Evolutionary conservation across 768 basidiomycete genomes (phyloP), one percentile per base, ranked within the genome.

Genomic region (Psilocybe tampanensis): DNA sequence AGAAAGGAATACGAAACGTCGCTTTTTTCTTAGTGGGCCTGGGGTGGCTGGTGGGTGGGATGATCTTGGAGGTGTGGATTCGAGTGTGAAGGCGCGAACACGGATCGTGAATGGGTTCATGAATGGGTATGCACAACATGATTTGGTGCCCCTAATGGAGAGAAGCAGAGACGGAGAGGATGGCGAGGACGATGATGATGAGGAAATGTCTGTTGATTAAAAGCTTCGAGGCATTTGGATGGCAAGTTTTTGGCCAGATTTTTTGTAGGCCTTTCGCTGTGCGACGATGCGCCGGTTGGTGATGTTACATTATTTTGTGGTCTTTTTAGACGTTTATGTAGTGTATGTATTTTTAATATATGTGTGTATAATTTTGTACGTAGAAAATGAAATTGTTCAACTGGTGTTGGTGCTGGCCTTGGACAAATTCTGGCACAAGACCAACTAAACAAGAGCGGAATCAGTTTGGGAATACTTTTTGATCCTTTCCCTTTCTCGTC

Each of bases 1-100:
- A 15, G 66, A 73, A n/a, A n/a, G n/a, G 53, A 70, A 65, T 47
- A 65, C 73, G 9, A 80, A 77, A 54, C 68, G 88, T 50, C 74
- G 80, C 49, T 89, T 89, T 69, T 89, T 89, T 74, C 79, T 80
- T 64, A 83, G 79, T 47, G 71, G 19, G 29, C 52, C 60, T 8
- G 68, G 65, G 12, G 48, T 42, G 29, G 5, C 24, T 29, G 44
- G 18, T 2, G 66, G 61, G 23, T 76, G 73, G 77, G 76, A 78
- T 22, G 71, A 72, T 19, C 64, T 65, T 2, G 71, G 66, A 24
- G 56, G 51, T 13, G 62, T 64, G 13, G 63, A 65, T 53, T 56
- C 44, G 6, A 54, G 33, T 21, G 60, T 61, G 15, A 58, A 64
- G 22, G 56, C 44, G 49, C 44, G 50, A 19, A 26, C 54, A 11